These are phyloP conservation scores for Alternaria solani DNA, from an alignment of 2,329 filamentous ascomycete species.

Conservation along the genomic window DNA sequence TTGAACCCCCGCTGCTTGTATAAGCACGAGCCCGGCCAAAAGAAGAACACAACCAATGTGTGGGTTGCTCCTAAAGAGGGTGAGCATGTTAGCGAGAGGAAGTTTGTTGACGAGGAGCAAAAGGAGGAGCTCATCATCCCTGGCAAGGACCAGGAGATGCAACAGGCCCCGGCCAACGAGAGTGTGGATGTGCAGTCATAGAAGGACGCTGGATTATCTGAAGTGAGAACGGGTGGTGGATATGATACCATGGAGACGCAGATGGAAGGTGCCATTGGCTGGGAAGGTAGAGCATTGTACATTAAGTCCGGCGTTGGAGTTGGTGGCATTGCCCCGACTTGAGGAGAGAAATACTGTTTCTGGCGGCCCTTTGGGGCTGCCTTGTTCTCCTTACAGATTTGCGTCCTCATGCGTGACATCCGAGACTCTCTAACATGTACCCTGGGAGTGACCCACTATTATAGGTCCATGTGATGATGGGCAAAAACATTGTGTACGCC, in stretches of 20 bases:
- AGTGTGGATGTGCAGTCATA: slow-evolving; percentile 34
- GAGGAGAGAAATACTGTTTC: slow-evolving; percentile 12
- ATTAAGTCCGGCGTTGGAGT: slow-evolving; percentile 31
- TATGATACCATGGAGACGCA: slow-evolving; percentile 27
- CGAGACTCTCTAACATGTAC: slow-evolving; percentile 1
- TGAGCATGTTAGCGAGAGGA: slow-evolving; percentile 82
- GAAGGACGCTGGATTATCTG: slow-evolving; percentile 1
- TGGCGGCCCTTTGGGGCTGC: slow-evolving; percentile 13
- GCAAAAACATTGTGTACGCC: not conserved
- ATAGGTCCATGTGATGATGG: not conserved
- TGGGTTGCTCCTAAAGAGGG: slow-evolving; percentile 72
- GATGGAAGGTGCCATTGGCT: slow-evolving; percentile 6
- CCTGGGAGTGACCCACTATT: not conserved
- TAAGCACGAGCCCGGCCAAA: slow-evolving; percentile 89
- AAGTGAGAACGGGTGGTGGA: slow-evolving; percentile 3
- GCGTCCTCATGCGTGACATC: not conserved
- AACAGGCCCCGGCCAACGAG: slow-evolving; percentile 30
- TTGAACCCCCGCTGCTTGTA: slow-evolving; percentile 87
- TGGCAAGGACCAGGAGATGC: slow-evolving; percentile 39
- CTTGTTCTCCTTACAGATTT: slow-evolving; percentile 10
- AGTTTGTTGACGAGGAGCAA: slow-evolving; percentile 77
- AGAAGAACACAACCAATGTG: slow-evolving; percentile 78
- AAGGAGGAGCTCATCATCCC: slow-evolving; percentile 78
- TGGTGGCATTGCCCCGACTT: slow-evolving; percentile 12
- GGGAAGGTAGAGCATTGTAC: slow-evolving; percentile 32